Base-by-base conservation (phyloP, 352 stramenopile genomes). In the Phytophthora megakarya region DNA sequence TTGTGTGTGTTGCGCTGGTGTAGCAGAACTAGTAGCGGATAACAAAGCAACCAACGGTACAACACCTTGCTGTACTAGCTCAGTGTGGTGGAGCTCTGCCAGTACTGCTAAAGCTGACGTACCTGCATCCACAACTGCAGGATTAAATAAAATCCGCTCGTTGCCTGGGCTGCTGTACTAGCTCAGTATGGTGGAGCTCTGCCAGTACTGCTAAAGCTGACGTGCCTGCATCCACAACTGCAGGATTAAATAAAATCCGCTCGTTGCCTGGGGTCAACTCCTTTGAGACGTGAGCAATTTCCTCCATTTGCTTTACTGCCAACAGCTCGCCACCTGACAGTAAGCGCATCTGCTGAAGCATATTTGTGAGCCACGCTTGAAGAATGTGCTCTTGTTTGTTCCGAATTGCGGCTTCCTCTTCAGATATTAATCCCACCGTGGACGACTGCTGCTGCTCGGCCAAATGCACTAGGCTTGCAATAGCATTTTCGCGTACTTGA, bases 261-360 rank as follows among this genome's bases (percentile, higher is more conserved):
- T 93, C 83, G 46, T 93, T 91, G 18, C 86, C 86, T 16, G 86
- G 83, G 3, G 86, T 91, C 23, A 92, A 28, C 15, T 92, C 86
- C 25, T 86, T 72, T n/a, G 84, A 89, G 5, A 95, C 53, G 25
- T 84, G 57, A 5, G 84, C 86, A 18, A 93, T 91, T 26, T 80
- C 60, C 50, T 95, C 86, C 42, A 93, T 85, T 72, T 95, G 65
- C 30, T 85, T 85, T 18, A 95, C 81, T 23, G 87, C 87, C 3
- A 93, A 54, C 18, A 92, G 72, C 50, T 93, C 82, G 11, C 74
- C 76, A 35, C 80, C 81, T 1, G 70, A 77, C 8, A 80, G 75
- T 26, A 88, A 63, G 9, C 81, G 76, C 16, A 92, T 76, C 37
- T 87, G 79, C 70, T 93, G 84, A 8, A 92, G 67, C 80, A 89